Conservation (phyloP, 2,329 filamentous ascomycete species). For the Colletotrichum eremochloae region DNA sequence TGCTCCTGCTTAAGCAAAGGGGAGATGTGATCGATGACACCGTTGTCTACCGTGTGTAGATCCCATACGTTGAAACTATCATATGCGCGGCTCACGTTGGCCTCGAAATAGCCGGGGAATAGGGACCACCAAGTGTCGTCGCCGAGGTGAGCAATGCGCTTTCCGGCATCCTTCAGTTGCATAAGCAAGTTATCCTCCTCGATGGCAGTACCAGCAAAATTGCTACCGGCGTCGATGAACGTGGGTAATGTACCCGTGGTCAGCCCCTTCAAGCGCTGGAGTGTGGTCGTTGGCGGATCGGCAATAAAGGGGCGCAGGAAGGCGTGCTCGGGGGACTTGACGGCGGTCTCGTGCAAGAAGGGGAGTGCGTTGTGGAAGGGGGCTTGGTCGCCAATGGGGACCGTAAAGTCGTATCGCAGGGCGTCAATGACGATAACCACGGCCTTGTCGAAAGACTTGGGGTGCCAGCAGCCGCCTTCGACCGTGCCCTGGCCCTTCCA, state of each 20-base stretch:
- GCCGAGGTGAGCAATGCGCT: conserved; percentile 92
- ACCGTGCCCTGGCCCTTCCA: conserved; percentile 59
- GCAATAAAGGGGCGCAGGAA: conserved; percentile 96
- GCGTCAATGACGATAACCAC: conserved; percentile 94
- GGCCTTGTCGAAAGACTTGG: conserved; percentile 91
- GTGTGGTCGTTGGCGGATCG: conserved; percentile 92
- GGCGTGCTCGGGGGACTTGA: conserved; percentile 81
- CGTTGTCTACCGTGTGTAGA: conserved; percentile 95
- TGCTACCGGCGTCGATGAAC: conserved; percentile 93
- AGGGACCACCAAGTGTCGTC: conserved; percentile 97
- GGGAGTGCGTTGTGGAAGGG: conserved; percentile 90
- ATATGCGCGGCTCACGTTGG: conserved; percentile 87
- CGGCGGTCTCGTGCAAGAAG: conserved; percentile 85
- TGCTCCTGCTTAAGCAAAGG: conserved; percentile 79
- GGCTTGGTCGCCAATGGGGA: conserved; percentile 74
- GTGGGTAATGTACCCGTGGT: conserved; percentile 96
- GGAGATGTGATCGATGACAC: conserved; percentile 90
- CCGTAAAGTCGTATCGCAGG: conserved; percentile 94
- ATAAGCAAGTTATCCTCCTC: conserved; percentile 87
- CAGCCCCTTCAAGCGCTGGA: conserved; percentile 92
- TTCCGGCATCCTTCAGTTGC: conserved; percentile 73
- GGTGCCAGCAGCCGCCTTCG: conserved; percentile 91
- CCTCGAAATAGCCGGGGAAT: conserved; percentile 93
- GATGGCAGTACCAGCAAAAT: conserved; percentile 94
- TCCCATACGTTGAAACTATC: conserved; percentile 99